These are phyloP conservation scores for Leccinellum rugosiceps DNA, from an alignment of 768 basidiomycete genomes.

Conservation along the genomic window DNA sequence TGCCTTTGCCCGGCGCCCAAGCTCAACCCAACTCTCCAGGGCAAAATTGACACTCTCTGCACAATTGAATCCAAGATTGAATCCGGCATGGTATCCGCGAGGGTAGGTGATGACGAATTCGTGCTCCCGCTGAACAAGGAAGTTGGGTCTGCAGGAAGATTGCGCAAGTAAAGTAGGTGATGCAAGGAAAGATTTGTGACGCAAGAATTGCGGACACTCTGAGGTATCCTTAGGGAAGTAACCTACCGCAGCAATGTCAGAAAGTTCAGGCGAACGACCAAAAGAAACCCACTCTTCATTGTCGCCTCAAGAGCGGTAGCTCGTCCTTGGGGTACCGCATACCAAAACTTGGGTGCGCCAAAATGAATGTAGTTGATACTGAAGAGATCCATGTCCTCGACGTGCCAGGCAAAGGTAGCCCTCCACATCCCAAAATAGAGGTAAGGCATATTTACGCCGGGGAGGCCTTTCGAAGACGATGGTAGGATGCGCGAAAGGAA, in stretches of 20 bases:
- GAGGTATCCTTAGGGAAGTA: conserved; percentile 88
- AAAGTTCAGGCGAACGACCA: neutral
- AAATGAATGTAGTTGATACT: conserved; percentile 99
- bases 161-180: conserved; percentile 82
- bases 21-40: conserved; percentile 87
- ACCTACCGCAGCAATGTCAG: conserved; percentile 40
- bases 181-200: conserved; percentile 94
- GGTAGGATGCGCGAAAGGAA: conserved; percentile 79
- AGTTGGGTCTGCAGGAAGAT: conserved; percentile 78
- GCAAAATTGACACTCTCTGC: conserved; percentile 98
- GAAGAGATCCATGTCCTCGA: conserved; percentile 99
- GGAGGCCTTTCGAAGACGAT: conserved; percentile 62
- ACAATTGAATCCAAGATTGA: conserved; percentile 95
- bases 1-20: conserved; percentile 76
- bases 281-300: conserved; percentile 68
- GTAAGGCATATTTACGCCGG: conserved; percentile 96
- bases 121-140: conserved; percentile 87
- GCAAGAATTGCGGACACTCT: conserved; percentile 87
- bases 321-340: conserved; percentile 87
- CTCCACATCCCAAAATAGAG: conserved; percentile 99
- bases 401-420: conserved; percentile 98
- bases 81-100: conserved; percentile 93
- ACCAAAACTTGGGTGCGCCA: conserved; percentile 97
- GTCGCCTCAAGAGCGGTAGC: conserved; percentile 80
- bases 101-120: conserved; percentile 97